Conservation (phyloP, 2,329 filamentous ascomycete species). For the Thermomyces lanuginosus region DNA sequence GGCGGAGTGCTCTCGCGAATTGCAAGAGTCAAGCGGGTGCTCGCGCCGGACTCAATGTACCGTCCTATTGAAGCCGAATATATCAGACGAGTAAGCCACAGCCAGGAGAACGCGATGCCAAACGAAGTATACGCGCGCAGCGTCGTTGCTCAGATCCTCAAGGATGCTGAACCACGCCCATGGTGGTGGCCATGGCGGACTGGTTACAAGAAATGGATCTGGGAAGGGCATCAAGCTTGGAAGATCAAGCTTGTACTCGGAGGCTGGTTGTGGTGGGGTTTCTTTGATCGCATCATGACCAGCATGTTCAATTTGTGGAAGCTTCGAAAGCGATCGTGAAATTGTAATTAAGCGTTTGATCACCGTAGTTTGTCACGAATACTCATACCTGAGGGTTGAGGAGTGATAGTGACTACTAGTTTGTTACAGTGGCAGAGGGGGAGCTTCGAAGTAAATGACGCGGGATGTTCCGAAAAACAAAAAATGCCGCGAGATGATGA, state of each 20-base stretch:
- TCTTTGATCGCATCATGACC: slow-evolving; percentile 29
- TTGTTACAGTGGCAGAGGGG: too few relatives aligned
- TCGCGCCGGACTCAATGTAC: slow-evolving; percentile 36
- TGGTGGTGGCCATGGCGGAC: slow-evolving; percentile 35
- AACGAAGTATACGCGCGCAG: slow-evolving; percentile 37
- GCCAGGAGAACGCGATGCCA: slow-evolving; percentile 37
- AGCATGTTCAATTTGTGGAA: slow-evolving; percentile 38
- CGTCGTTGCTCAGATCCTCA: slow-evolving; percentile 38
- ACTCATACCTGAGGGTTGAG: too few relatives aligned
- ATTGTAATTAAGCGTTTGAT: too few relatives aligned
- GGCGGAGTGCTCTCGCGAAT: slow-evolving; percentile 46
- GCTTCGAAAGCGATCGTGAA: slow-evolving; percentile 15
- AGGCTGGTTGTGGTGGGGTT: slow-evolving; percentile 30
- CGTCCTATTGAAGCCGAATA: slow-evolving; percentile 37
- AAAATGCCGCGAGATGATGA: too few relatives aligned
- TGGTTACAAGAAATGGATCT: slow-evolving; percentile 24
- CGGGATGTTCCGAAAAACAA: too few relatives aligned
- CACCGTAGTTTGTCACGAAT: too few relatives aligned
- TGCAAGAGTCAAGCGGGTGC: slow-evolving; percentile 33
- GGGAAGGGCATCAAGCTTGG: slow-evolving; percentile 36
- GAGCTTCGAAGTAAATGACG: too few relatives aligned
- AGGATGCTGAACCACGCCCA: slow-evolving; percentile 28
- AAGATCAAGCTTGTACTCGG: slow-evolving; percentile 24
- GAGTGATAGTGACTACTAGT: too few relatives aligned
- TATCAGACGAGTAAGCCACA: slow-evolving; percentile 34